These are phyloP conservation scores for Leucosporidium scottii DNA, from an alignment of 768 basidiomycete genomes.

Conservation along the genomic window DNA sequence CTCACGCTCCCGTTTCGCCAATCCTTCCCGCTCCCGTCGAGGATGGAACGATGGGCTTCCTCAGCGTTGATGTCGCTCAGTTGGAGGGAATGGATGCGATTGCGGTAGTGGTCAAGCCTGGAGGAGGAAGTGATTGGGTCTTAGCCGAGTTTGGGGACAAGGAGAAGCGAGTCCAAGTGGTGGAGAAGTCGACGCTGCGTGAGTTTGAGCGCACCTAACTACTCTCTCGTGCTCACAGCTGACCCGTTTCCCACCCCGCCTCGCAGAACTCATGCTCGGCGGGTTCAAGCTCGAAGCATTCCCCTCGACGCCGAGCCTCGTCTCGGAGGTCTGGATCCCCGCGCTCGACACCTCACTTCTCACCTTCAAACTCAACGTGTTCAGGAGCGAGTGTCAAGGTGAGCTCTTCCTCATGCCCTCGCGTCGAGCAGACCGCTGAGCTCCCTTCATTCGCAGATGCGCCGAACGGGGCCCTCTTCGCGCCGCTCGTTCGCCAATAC, in stretches of 20 bases:
- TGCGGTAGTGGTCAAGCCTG: constrained; percentile 7
- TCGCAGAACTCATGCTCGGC: constrained; percentile 15
- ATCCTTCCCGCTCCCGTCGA: constrained; percentile 17
- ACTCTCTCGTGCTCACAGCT: too few species aligned
- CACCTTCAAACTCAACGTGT: constrained; percentile 7
- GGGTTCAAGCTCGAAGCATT: not conserved
- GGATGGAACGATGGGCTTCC: not conserved
- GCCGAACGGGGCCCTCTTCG: constrained; percentile 45
- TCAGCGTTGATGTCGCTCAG: constrained; percentile 8
- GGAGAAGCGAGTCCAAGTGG: constrained; percentile 3
- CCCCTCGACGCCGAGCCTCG: not conserved
- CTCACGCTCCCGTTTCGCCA: constrained; percentile 9
- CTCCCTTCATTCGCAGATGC: not conserved
- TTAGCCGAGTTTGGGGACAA: constrained; percentile 19
- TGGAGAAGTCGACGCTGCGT: constrained; percentile 11
- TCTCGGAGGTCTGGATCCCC: constrained; percentile 16
- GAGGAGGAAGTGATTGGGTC: not conserved
- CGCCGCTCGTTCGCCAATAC: constrained; percentile 61
- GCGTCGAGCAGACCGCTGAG: not conserved
- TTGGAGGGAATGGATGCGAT: not conserved
- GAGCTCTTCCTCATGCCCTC: not conserved
- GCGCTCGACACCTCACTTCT: constrained; percentile 25
- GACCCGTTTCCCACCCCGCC: not conserved
- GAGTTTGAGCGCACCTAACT: not conserved
- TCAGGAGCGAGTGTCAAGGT: constrained; percentile 13